Conservation (phyloP, 2,329 filamentous ascomycete species). For the Phoma sp. region DNA sequence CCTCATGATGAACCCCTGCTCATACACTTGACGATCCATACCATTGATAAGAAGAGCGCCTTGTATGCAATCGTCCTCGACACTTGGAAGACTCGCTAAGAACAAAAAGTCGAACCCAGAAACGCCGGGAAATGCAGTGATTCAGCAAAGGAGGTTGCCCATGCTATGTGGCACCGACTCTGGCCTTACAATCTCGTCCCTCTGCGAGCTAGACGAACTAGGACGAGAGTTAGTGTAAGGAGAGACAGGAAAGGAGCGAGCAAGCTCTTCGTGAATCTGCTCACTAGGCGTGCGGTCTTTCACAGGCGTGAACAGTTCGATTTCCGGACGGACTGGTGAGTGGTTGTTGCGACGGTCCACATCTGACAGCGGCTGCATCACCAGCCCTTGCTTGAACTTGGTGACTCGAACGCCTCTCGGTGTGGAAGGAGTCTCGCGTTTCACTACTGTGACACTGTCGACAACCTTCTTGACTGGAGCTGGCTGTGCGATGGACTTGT, state of each 20-base stretch:
- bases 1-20: constrained; percentile 22
- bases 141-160: constrained; percentile 29
- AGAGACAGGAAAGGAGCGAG: constrained; percentile 13
- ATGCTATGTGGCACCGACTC: constrained; percentile 34
- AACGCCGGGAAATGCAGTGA: constrained; percentile 37
- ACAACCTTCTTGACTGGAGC: constrained; percentile 21
- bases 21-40: constrained; percentile 20
- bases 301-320: constrained; percentile 40
- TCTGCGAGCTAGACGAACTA: constrained; percentile 36
- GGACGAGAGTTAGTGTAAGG: constrained; percentile 35
- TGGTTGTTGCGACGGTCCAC: constrained; percentile 44
- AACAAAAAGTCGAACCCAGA: constrained; percentile 4
- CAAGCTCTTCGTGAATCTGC: constrained; percentile 35
- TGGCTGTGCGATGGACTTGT: constrained; percentile 5
- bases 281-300: constrained; percentile 39
- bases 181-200: constrained; percentile 32
- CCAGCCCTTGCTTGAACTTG: constrained; percentile 29
- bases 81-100: constrained; percentile 3
- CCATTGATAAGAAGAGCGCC: constrained; percentile 23
- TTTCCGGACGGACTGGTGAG: constrained; percentile 34
- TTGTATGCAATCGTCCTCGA: constrained; percentile 23
- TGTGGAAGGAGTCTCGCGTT: constrained; percentile 26
- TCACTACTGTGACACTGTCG: constrained; percentile 21
- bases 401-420: constrained; percentile 31
- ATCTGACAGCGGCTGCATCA: constrained; percentile 39